Evolutionary conservation across 2,329 filamentous ascomycete species (phyloP), one percentile per base, ranked within the genome.

Genomic region (Blastomyces parvus): DNA sequence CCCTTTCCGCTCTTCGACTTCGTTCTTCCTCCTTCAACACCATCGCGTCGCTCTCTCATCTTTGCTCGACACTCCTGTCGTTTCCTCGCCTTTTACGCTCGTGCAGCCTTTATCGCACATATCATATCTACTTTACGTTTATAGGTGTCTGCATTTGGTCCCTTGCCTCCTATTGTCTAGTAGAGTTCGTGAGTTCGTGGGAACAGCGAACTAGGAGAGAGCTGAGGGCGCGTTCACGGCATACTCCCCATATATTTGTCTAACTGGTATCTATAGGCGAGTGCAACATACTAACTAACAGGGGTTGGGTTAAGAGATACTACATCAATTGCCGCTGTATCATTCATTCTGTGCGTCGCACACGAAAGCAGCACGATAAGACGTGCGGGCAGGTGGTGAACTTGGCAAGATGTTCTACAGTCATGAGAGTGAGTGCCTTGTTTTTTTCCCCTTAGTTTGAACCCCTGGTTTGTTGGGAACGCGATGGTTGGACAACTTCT

Each of bases 361-460:
- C 30, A 25, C 38, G 4, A 36, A 40, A 57, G 36, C 30, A 17
- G 11, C 25, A 6, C 55, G 36, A 40, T 13, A 44, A 48, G 25
- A 33, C 1, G 57, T 8, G 25, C 27, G 11, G 27, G 14, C 27
- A 42, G 13, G 13, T 17, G 13, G 13, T 62, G 22, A 14, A 30
- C 13, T 27, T 44, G 17, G 38, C 65, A 68, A 64, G 64, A 97
- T 97, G 92, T 97, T 97, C 74, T 97, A 96, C 79, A 95, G 90
- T 70, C 90, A 96, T 78, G 92, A 97, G 77, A 90, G 93, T 94
- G 80, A 73, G 87, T 77, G 22, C 57, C 27, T 55, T 30, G 13
- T 22, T n/a, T 59, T 52, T 46, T 38, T 42, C 22, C 11, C 42
- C 33, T n/a, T 2, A 33, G 30, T 57, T 40, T 57, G n/a, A 40